Evolutionary conservation across 208 protist species (phyloP), one percentile per base, ranked within the genome.

Genomic region (Trypanosoma theileri): DNA sequence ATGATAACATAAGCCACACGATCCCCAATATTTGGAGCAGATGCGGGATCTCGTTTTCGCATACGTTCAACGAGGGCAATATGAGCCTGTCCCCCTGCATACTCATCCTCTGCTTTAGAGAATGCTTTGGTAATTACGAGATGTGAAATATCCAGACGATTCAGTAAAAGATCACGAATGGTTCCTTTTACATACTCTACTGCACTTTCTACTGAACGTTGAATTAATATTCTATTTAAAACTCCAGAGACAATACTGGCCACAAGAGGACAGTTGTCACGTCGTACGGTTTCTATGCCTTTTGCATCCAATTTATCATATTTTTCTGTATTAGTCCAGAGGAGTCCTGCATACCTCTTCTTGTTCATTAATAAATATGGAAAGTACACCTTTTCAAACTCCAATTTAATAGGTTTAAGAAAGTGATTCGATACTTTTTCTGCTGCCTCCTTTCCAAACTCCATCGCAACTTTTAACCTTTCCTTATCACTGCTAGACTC

Each of bases 331-430:
- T 98, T 98, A 12, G 98, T 99, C 98, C 98, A 99, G 45, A 98
- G 96, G 11, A 99, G 79, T 8, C 98, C 99, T 8, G 98, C 99
- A 83, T 99, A 99, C 8, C 98, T 89, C 91, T 99, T 99, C 86
- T 99, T 99, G 73, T 96, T 99, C 85, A 99, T 99, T 16, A 99
- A 87, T 26, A 99, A 82, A 76, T 99, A 99, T 9, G 99, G 99
- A 68, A 98, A 99, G 84, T 99, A 99, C 13, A 98, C 96, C 85
- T 99, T 99, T 79, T 99, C 99, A 74, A 99, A 99, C 77, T 99
- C 98, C 19, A 99, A 90, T 66, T 97, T 98, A 71, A 99, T 99
- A 12, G 99, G 99, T 19, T 88, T 80, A 42, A 92, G 55, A 51
- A 96, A 96, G 71, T 93, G 69, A 28, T 66, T 77, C 12, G 90